Conservation (phyloP, 1,139 yeast species). For the Diutina scorzettiae region DNA sequence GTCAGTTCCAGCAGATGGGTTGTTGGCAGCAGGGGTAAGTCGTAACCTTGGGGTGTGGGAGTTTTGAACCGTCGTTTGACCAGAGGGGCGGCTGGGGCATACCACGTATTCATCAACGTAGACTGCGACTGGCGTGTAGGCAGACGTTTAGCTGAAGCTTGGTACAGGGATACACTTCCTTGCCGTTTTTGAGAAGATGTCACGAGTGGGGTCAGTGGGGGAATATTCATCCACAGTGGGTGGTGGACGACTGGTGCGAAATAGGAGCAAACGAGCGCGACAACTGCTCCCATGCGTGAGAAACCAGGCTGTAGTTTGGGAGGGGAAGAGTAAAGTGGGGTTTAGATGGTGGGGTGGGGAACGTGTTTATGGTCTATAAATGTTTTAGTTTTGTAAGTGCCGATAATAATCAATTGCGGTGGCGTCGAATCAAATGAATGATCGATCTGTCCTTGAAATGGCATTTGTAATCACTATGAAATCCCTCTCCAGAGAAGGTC, state of each 20-base stretch:
- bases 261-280: too few species aligned
- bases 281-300: too few species aligned
- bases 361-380: too few species aligned
- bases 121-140: neutral
- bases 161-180: slow-evolving; percentile 1
- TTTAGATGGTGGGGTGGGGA: too few species aligned
- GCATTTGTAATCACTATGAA: too few species aligned
- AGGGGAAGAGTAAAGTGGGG: too few species aligned
- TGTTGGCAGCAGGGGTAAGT: slow-evolving; percentile 4
- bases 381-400: too few species aligned
- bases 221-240: slow-evolving; percentile 4
- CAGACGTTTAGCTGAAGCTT: neutral
- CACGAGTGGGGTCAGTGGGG: slow-evolving; percentile 1
- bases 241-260: neutral
- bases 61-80: slow-evolving; percentile 4
- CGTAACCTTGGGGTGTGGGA: slow-evolving; percentile 3
- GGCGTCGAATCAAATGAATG: too few species aligned
- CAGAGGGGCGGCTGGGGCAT: slow-evolving; percentile 4
- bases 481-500: too few species aligned
- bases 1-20: neutral
- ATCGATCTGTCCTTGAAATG: too few species aligned
- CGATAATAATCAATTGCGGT: too few species aligned
- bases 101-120: neutral
- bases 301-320: too few species aligned
- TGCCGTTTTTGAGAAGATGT: slow-evolving; percentile 1